Percentiles rank a stretch among this genome's conserved stretches.
These are phyloP conservation scores for Alternaria infectoria DNA, from an alignment of 2,329 filamentous ascomycete genomes.

Conservation along the genomic window DNA sequence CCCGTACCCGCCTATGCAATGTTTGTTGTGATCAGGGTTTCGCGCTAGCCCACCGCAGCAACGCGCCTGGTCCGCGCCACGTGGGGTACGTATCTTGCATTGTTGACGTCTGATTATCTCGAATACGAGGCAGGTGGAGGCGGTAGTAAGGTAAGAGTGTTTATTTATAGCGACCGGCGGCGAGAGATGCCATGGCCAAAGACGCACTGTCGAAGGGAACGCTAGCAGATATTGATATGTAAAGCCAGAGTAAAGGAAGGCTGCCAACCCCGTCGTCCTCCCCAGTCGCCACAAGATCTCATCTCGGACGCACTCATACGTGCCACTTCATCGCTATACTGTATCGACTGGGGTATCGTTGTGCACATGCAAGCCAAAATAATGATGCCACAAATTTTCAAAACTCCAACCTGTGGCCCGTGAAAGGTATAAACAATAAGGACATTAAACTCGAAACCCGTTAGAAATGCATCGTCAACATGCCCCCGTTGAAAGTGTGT, in stretches of 20 bases:
- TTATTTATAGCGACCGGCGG: conserved; percentile 16
- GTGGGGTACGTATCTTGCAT: conserved; percentile 7
- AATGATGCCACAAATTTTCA: conserved; percentile 36
- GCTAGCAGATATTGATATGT: conserved; percentile 21
- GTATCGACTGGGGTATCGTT: conserved; percentile 47
- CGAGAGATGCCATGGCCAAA: conserved; percentile 14
- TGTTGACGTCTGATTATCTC: conserved; percentile 9
- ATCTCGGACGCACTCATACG: conserved; percentile 2
- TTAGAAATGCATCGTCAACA: conserved; percentile 36
- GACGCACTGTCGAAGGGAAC: conserved; percentile 29
- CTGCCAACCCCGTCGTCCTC: conserved; percentile 14
- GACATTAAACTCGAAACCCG: conserved; percentile 39
- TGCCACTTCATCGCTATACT: conserved; percentile 22
- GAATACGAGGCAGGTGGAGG: background rate
- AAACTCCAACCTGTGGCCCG: conserved; percentile 33
- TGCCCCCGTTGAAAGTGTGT: conserved; percentile 13
- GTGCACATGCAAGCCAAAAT: conserved; percentile 44
- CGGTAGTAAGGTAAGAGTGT: background rate
- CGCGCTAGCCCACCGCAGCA: conserved; percentile 33
- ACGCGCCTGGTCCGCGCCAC: conserved; percentile 18
- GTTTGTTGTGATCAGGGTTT: conserved; percentile 39
- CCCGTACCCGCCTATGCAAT: conserved; percentile 18
- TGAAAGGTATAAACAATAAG: conserved; percentile 30
- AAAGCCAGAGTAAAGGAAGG: conserved; percentile 3
- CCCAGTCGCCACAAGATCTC: conserved; percentile 20